phyloP scores from a whole-genome alignment of 192 early-diverging fungal species.

The Funneliformis geosporum region DNA sequence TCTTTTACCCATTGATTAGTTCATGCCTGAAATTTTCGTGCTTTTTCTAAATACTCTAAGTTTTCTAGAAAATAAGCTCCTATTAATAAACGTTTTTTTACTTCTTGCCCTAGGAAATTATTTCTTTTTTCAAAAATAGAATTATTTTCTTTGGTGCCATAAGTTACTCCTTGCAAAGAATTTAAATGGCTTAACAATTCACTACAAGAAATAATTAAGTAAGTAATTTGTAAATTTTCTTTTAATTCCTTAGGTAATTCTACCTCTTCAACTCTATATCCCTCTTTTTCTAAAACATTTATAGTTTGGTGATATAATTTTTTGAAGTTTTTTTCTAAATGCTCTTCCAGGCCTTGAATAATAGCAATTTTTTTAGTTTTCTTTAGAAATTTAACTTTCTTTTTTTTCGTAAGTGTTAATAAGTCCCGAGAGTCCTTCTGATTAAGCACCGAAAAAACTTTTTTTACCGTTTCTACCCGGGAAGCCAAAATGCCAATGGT shows the following conservation, averaged over 20 bases:
- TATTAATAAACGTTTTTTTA: constrained; percentile 13
- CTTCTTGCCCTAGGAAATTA: not conserved
- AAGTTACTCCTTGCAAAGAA: constrained; percentile 29
- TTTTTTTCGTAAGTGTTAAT: not conserved
- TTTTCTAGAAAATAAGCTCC: not conserved
- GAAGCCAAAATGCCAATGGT: constrained; percentile 51
- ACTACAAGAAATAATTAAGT: constrained; percentile 24
- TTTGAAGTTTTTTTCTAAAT: not conserved
- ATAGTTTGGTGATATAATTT: not conserved
- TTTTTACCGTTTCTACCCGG: not conserved
- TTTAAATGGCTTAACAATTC: constrained; percentile 28
- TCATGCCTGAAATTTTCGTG: not conserved
- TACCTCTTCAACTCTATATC: constrained; percentile 14
- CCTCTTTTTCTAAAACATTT: not conserved
- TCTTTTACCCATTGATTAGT: not conserved
- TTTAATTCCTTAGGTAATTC: constrained; percentile 1
- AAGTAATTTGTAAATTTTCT: constrained; percentile 24
- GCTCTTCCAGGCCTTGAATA: no score
- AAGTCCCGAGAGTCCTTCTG: not conserved
- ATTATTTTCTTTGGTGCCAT: constrained; percentile 16
- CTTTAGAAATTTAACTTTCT: not conserved
- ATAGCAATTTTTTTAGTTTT: no score
- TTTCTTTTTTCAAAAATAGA: not conserved
- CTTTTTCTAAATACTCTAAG: not conserved
- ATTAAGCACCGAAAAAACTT: not conserved